phyloP scores from a whole-genome alignment of 2,329 filamentous ascomycete genomes.

The Colletotrichum sp. region DNA sequence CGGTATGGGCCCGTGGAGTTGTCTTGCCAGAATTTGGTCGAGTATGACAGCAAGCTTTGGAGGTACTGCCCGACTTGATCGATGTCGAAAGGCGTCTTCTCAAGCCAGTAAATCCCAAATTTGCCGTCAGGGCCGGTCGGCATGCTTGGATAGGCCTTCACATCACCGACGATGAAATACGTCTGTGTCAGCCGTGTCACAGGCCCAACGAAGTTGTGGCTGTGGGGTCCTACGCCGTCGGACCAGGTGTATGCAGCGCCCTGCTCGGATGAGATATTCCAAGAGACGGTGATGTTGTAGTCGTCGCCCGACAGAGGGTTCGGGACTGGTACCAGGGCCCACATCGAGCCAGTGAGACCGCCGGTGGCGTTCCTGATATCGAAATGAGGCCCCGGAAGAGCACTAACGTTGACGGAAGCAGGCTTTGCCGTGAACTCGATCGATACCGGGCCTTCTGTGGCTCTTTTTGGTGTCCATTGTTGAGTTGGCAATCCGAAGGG shows the following conservation, averaged over 20 bases:
- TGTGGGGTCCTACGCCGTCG: not conserved
- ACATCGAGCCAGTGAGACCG: not conserved
- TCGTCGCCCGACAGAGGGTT: not conserved
- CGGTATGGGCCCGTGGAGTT: not conserved
- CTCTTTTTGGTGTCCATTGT: not conserved
- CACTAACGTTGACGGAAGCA: not conserved
- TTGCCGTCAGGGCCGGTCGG: not conserved
- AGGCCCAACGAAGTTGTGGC: not conserved
- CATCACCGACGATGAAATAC: not conserved
- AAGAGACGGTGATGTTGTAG: not conserved
- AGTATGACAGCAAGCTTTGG: not conserved
- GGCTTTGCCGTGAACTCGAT: not conserved
- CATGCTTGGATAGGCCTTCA: not conserved
- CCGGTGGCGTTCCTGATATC: not conserved
- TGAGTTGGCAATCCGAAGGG: not conserved
- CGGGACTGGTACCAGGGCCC: not conserved
- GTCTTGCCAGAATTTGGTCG: not conserved
- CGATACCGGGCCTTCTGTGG: not conserved
- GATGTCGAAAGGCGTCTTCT: not conserved
- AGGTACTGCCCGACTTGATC: not conserved
- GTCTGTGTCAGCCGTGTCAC: not conserved
- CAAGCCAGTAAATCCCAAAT: constrained; percentile 1
- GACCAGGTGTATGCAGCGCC: not conserved
- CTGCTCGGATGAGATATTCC: not conserved
- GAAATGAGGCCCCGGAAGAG: not conserved